phyloP scores from a whole-genome alignment of 352 stramenopile genomes.

The Hyaloperonospora brassicae region DNA sequence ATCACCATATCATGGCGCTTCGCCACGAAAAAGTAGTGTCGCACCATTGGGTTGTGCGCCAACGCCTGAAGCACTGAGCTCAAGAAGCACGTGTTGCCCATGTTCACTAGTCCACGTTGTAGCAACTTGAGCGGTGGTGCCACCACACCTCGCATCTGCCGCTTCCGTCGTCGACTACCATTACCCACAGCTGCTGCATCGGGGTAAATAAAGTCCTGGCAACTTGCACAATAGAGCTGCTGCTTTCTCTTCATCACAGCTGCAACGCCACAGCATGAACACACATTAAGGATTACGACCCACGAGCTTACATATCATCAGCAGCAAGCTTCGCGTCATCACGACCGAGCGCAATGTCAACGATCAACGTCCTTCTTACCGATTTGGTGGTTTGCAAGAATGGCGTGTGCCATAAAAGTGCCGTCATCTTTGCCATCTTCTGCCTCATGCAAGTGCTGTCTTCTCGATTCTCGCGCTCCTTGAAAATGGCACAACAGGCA shows the following conservation, averaged over 20 bases:
- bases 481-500: conserved; percentile 50
- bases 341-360: neutral
- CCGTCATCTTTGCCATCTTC: conserved; percentile 21
- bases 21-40: conserved; percentile 63
- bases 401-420: conserved; percentile 62
- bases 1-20: conserved; percentile 54
- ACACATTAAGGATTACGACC: too few relatives aligned
- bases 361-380: conserved; percentile 21
- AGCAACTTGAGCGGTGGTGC: conserved; percentile 19
- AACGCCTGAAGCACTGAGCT: conserved; percentile 70
- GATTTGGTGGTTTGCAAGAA: conserved; percentile 50
- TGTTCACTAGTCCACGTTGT: conserved; percentile 64
- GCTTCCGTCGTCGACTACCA: conserved; percentile 20
- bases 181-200: conserved; percentile 10
- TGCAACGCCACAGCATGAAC: too few relatives aligned
- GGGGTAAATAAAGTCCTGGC: conserved; percentile 58
- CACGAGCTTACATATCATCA: too few relatives aligned
- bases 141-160: conserved; percentile 14
- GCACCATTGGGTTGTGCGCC: conserved; percentile 59
- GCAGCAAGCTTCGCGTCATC: too few relatives aligned
- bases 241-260: conserved; percentile 37
- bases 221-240: conserved; percentile 52
- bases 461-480: conserved; percentile 28
- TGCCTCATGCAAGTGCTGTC: conserved; percentile 15
- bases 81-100: conserved; percentile 85